phyloP scores from a whole-genome alignment of 257 asterid species.

The Nicotiana knightiana region DNA sequence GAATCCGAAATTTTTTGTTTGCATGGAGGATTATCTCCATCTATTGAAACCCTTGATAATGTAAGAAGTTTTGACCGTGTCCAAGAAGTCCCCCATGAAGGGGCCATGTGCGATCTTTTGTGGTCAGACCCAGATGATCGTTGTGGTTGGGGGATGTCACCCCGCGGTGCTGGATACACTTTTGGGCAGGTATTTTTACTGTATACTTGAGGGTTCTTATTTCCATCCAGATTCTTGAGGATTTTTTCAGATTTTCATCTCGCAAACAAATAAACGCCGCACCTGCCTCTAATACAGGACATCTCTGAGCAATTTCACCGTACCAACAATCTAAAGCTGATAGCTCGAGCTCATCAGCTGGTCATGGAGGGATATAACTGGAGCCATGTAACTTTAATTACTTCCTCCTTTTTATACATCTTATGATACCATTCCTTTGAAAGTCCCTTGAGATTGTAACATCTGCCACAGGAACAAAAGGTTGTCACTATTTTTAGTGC shows the following conservation, averaged over 20 bases:
- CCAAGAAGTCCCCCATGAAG: constrained; percentile 99
- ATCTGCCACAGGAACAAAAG: constrained; percentile 74
- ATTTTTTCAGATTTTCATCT: not conserved
- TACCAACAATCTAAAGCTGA: constrained; percentile 72
- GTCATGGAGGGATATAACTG: constrained; percentile 98
- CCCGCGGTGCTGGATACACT: constrained; percentile 98
- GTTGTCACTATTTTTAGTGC: constrained; percentile 95
- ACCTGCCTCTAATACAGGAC: constrained; percentile 43
- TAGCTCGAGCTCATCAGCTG: constrained; percentile 96
- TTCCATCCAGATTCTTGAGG: not conserved
- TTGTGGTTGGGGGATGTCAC: constrained; percentile 98
- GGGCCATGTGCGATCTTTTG: constrained; percentile 94
- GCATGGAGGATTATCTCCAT: constrained; percentile 94
- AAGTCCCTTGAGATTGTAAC: constrained; percentile 11
- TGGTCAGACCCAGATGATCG: constrained; percentile 99
- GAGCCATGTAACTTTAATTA: constrained; percentile 67
- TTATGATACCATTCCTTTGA: not conserved
- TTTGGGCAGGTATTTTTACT: constrained; percentile 69
- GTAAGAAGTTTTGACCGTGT: constrained; percentile 94
- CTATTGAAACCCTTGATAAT: constrained; percentile 88
- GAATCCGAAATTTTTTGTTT: constrained; percentile 95
- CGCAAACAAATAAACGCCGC: not conserved
- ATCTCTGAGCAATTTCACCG: constrained; percentile 95
- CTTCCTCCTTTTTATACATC: not conserved
- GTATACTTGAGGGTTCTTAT: constrained; percentile 10